Evolutionary conservation across 2,329 filamentous ascomycete species (phyloP), one percentile per base, ranked within the genome.

Genomic region (Teratosphaeria zuluensis): DNA sequence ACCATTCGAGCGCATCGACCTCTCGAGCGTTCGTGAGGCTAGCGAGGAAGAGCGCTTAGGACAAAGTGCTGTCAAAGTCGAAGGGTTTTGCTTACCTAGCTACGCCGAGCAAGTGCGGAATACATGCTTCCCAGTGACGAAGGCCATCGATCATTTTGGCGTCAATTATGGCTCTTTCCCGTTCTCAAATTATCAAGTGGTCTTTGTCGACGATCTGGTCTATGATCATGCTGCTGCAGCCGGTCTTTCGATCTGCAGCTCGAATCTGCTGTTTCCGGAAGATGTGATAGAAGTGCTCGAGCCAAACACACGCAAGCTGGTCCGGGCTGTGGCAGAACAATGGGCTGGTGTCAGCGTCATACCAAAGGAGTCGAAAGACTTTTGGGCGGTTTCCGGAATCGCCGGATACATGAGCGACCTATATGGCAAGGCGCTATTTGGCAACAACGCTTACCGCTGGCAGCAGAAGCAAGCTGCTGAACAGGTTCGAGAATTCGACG

Each of bases 301-400:
- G 65, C 85, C 90, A 32, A 87, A 88, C 11, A 95, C 90, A 3
- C 83, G 91, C 61, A 85, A 84, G 57, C 77, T 99, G 21, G 87
- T 95, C 8, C 88, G 94, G 70, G 86, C 91, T 0, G 78, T 97
- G 54, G 90, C 94, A 11, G 89, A 86, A 60, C 94, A 99, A 72
- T 99, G 92, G 88, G 89, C 94, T 63, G 94, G 94, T 16, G 87
- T 99, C 63, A 92, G 92, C 69, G 89, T 99, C 64, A 87, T 95
- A 54, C 87, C 94, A 0, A 89, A 91, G 69, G 85, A 87, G 48
- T 84, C 86, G 19, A 81, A 81, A 56, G 94, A 99, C 72, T 84
- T 86, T 57, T 99, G 94, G 94, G 85, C 95, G 21, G 87, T 92
- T 12, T 82, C 94, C 57, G 95, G 92, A 14, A 87, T 95, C 53